These are phyloP conservation scores for Durotheca rogersii DNA, from an alignment of 495 filamentous ascomycete species.

Conservation along the genomic window DNA sequence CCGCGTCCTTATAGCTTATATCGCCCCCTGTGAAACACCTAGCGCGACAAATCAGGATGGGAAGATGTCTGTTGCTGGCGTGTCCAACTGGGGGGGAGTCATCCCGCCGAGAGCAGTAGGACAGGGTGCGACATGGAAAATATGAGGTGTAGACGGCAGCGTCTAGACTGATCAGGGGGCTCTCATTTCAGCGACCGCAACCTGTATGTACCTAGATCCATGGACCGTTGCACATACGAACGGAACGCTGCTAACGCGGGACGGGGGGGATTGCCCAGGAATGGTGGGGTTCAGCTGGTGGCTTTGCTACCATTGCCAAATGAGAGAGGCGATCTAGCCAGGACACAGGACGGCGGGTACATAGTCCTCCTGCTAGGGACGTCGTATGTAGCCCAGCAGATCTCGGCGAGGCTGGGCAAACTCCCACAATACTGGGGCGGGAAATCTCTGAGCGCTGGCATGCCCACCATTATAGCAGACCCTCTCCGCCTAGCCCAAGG, in stretches of 20 bases:
- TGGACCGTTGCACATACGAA: slow-evolving; percentile 7
- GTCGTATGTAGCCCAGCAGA: too few relatives aligned
- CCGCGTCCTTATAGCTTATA: slow-evolving; percentile 29
- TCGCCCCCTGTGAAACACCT: slow-evolving; percentile 27
- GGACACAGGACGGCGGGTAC: slow-evolving; percentile 7
- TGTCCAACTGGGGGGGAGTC: slow-evolving; percentile 22
- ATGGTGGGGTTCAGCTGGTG: slow-evolving; percentile 24
- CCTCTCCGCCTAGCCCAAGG: too few relatives aligned
- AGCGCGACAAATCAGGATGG: slow-evolving; percentile 21
- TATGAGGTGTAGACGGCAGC: slow-evolving; percentile 23
- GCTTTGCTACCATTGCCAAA: slow-evolving; percentile 9
- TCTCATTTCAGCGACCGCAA: slow-evolving; percentile 17
- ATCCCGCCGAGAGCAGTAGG: slow-evolving; percentile 17
- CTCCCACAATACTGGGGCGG: slow-evolving; percentile 11
- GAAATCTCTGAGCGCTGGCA: slow-evolving; percentile 16
- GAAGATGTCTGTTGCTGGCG: slow-evolving; percentile 23
- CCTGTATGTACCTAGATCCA: slow-evolving; percentile 12
- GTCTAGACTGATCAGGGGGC: slow-evolving; percentile 19
- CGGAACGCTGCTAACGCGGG: slow-evolving; percentile 19
- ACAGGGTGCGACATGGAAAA: slow-evolving; percentile 24
- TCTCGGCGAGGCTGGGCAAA: slow-evolving; percentile 26
- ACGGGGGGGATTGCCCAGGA: slow-evolving; percentile 14
- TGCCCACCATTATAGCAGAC: too few relatives aligned
- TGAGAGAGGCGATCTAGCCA: slow-evolving; percentile 5
- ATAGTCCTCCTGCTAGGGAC: too few relatives aligned